phyloP scores from a whole-genome alignment of 1,284 basidiomycete species.

The Leucoagaricus sp. region DNA sequence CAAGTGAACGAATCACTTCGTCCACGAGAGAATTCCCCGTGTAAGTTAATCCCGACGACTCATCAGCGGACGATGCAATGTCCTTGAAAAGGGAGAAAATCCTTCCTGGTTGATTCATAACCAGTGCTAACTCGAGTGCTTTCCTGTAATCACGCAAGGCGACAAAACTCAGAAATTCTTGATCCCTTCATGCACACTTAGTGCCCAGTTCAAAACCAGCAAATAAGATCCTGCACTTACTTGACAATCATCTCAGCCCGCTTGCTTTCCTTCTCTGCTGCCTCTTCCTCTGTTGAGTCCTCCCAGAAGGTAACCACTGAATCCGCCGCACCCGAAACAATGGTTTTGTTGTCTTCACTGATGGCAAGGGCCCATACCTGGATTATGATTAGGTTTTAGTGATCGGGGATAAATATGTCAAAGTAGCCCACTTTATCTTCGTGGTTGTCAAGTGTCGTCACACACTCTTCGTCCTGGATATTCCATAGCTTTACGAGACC shows the following conservation, averaged over 20 bases:
- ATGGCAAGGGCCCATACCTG: slow-evolving; percentile 94
- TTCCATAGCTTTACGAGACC: slow-evolving; percentile 98
- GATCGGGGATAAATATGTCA: slow-evolving; percentile 4
- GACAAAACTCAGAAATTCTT: slow-evolving; percentile 93
- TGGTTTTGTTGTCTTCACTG: slow-evolving; percentile 72
- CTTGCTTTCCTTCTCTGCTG: slow-evolving; percentile 71
- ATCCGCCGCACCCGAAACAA: slow-evolving; percentile 94
- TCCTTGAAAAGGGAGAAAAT: slow-evolving; percentile 81
- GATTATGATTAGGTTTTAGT: neutral
- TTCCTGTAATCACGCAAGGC: slow-evolving; percentile 87
- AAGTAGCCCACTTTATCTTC: slow-evolving; percentile 80
- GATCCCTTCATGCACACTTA: slow-evolving; percentile 64
- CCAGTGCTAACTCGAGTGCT: slow-evolving; percentile 89
- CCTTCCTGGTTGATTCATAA: slow-evolving; percentile 92
- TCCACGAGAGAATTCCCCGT: slow-evolving; percentile 80
- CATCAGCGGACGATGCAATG: slow-evolving; percentile 42
- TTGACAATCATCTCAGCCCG: slow-evolving; percentile 75
- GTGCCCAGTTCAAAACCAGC: slow-evolving; percentile 8
- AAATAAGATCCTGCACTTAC: slow-evolving; percentile 45
- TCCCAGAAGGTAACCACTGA: slow-evolving; percentile 93
- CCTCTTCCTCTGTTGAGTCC: slow-evolving; percentile 84
- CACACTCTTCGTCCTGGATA: slow-evolving; percentile 85
- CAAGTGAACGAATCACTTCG: slow-evolving; percentile 75
- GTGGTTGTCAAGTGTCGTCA: slow-evolving; percentile 91
- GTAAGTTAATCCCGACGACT: slow-evolving; percentile 36